A percentile compares a stretch with the other conserved stretches of the same genome.
Evolutionary conservation across 345 rosid species (phyloP).

Genomic region (Tarenaya hassleriana): DNA sequence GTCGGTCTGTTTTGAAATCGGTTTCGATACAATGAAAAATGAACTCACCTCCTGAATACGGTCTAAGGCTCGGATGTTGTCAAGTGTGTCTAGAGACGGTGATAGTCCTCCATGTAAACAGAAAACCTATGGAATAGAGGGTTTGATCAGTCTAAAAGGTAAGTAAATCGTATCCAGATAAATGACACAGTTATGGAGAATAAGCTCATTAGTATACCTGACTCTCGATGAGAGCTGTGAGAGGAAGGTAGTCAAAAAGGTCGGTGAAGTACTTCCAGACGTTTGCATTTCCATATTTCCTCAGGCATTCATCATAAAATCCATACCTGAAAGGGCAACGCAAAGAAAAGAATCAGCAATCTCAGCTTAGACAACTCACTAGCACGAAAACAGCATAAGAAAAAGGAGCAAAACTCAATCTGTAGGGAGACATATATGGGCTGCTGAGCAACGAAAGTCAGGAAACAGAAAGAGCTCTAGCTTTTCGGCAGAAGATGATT

Average conservation of each 20-base stretch:
- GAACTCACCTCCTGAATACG: constrained; percentile 80
- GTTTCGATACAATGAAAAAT: too few species aligned
- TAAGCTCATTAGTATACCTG: constrained; percentile 43
- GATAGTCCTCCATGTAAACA: constrained; percentile 97
- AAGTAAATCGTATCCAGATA: neutral
- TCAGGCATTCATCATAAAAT: constrained; percentile 88
- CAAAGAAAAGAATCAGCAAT: constrained; percentile 1
- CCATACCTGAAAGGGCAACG: constrained; percentile 60
- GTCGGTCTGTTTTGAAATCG: neutral
- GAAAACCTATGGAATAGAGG: constrained; percentile 45
- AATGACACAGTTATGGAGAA: neutral
- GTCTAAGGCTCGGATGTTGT: constrained; percentile 85
- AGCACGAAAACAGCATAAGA: neutral
- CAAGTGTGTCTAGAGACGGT: constrained; percentile 87
- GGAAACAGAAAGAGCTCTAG: neutral
- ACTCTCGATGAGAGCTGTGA: constrained; percentile 90
- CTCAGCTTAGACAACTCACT: too few species aligned
- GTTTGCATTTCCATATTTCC: constrained; percentile 94
- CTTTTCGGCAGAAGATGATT: neutral
- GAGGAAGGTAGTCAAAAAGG: constrained; percentile 85
- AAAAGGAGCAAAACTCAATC: too few species aligned
- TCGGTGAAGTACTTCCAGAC: constrained; percentile 94
- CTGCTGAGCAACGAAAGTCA: too few species aligned
- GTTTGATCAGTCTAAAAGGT: constrained; percentile 9
- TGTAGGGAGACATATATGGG: too few species aligned